Evolutionary conservation across 2,329 filamentous ascomycete species (phyloP), one percentile per base, ranked within the genome.

Genomic region (Fusarium brevicatenulatum): DNA sequence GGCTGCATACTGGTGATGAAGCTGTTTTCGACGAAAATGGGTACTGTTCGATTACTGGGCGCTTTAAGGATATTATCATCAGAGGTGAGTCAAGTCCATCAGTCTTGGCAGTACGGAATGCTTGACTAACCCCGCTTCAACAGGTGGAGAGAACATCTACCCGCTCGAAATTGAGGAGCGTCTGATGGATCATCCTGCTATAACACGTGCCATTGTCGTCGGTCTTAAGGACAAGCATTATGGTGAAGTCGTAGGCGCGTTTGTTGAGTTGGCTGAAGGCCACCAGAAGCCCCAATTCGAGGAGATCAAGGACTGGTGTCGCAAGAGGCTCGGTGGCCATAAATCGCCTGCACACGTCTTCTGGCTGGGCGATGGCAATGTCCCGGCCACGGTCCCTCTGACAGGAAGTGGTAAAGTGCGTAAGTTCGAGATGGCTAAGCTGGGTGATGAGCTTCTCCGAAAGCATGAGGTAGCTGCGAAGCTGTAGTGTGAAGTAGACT

Each of bases 51-150:
- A 94, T 95, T 73, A 94, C 92, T 0, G 92, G 92, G 2, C 85
- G 92, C 25, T 93, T 93, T 82, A 94, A 94, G 82, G 92, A 95
- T 66, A 93, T 94, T 40, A 93, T 94, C 65, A 94, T 94, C 68
- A 85, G 92, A 76, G 92, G 90, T 86, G 76, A 59, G 83, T 40
- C 34, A 16, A 37, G 21, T 18, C 15, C 47, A 36, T 21, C 32
- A 25, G 49, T 15, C 10, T 13, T 37, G 40, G 2, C 15, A 32
- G 10, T 81, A 74, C 42, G 79, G 13, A 28, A 43, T 39, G 21
- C 28, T 50, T 36, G 47, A 40, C 76, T 80, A 47, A 81, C 64
- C 36, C 16, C n/a, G 23, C 25, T 53, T 43, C 34, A n/a, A 47
- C 46, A 87, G 90, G 91, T 61, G 92, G 92, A 53, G 91, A 93